Base-by-base conservation (phyloP, 331 rosid genomes). In the Dryas integrifolia region DNA sequence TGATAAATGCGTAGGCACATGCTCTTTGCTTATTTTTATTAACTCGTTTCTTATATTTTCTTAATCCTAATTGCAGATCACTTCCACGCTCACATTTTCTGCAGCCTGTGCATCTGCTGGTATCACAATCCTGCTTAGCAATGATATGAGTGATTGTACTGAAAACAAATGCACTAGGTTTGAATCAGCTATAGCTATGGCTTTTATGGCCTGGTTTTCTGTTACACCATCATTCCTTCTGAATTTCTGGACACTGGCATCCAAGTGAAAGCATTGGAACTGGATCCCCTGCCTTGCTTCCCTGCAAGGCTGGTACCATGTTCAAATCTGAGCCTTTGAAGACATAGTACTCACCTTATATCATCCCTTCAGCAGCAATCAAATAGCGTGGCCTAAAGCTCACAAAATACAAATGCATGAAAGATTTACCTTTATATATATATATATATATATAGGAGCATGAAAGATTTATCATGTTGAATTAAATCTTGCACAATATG, bases 21-120 rank as follows among this genome's bases (percentile, higher is more conserved):
- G 40, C 55, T 8, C 30, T 6, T 46, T n/a, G 53, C 39, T 5
- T 63, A 45, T 63, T 38, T 12, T 55, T 65, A 3, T 9, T 21
- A 35, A 44, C 30, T 39, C 15, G 14, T 50, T 5, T 56, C 14
- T 6, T 41, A 3, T 58, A n/a, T 45, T 70, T 41, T 47, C 38
- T 63, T 60, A 35, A 65, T 72, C 49, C 65, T 70, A 71, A 40
- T 45, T 72, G 84, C 94, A 90, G 92, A 85, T 90, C 76, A 90
- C 86, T 69, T 88, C 96, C 26, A 90, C 96, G 0, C 86, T 90
- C 1, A 85, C 85, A 43, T 88, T 90, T 75, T 85, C 96, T 48
- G 86, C 94, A 3, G 89, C 92, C 48, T 88, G 90, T 82, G 90
- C 93, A 41, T 81, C 92, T 30, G 90, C 92, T 15, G 94, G 90